These are phyloP conservation scores for Daldinia bambusicola DNA, from an alignment of 495 filamentous ascomycete genomes.

Conservation along the genomic window DNA sequence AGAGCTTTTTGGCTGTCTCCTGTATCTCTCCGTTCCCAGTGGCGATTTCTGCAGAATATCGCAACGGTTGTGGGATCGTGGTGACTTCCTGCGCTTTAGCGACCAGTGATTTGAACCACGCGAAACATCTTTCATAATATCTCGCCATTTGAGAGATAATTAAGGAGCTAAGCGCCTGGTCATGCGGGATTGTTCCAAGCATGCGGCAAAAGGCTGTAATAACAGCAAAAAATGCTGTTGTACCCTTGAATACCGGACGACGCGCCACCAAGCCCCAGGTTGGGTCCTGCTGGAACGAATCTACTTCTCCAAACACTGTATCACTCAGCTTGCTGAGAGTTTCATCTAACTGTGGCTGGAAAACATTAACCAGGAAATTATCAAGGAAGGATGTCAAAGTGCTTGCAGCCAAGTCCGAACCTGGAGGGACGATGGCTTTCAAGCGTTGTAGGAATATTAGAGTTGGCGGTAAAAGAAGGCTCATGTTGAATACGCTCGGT, in stretches of 20 bases:
- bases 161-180: slow-evolving; percentile 91
- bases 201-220: slow-evolving; percentile 92
- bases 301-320: slow-evolving; percentile 79
- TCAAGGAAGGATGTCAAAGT: slow-evolving; percentile 96
- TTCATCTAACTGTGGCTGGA: slow-evolving; percentile 95
- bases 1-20: slow-evolving; percentile 71
- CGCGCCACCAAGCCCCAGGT: slow-evolving; percentile 81
- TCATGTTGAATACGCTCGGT: slow-evolving; percentile 98
- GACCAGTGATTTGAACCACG: slow-evolving; percentile 83
- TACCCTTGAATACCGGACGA: slow-evolving; percentile 92
- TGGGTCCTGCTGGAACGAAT: slow-evolving; percentile 88
- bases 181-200: slow-evolving; percentile 94
- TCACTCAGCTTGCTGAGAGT: slow-evolving; percentile 89
- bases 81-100: slow-evolving; percentile 62
- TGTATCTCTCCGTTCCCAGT: slow-evolving; percentile 71
- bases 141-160: slow-evolving; percentile 89
- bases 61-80: slow-evolving; percentile 60
- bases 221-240: slow-evolving; percentile 84
- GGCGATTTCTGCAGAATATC: slow-evolving; percentile 77
- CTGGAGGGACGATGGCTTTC: slow-evolving; percentile 88
- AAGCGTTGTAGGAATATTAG: slow-evolving; percentile 90
- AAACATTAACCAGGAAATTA: slow-evolving; percentile 98
- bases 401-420: slow-evolving; percentile 82
- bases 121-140: slow-evolving; percentile 90
- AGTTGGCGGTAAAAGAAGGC: slow-evolving; percentile 90